These are phyloP conservation scores for Endotrypanum monterogeii DNA, from an alignment of 208 protist genomes.

Conservation along the genomic window DNA sequence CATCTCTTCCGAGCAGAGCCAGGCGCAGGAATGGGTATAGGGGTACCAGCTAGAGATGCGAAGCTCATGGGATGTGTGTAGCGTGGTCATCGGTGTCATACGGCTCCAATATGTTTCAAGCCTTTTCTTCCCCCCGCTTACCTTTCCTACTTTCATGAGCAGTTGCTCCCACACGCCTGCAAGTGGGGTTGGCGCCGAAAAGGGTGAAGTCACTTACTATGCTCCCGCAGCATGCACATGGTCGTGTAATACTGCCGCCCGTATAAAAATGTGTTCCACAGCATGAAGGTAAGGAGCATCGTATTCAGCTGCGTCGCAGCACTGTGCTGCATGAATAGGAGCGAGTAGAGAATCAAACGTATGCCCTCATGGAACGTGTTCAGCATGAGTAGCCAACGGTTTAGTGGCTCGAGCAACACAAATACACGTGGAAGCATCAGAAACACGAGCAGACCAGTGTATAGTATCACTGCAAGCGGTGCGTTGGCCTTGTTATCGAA, in stretches of 20 bases:
- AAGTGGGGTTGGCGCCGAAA: not conserved
- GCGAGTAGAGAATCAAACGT: constrained; percentile 44
- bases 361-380: constrained; percentile 45
- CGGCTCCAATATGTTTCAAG: not conserved
- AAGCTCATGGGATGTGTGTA: not conserved
- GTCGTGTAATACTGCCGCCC: constrained; percentile 60
- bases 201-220: constrained; percentile 23
- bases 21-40: not conserved
- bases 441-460: constrained; percentile 42
- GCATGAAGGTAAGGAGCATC: constrained; percentile 57
- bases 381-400: constrained; percentile 55
- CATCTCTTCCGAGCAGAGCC: too few species aligned
- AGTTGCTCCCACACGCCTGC: not conserved
- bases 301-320: constrained; percentile 54
- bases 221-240: constrained; percentile 36
- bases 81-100: not conserved
- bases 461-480: constrained; percentile 37
- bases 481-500: constrained; percentile 48
- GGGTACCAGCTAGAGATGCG: constrained; percentile 1
- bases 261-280: constrained; percentile 51
- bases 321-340: constrained; percentile 41
- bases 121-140: not conserved
- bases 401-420: constrained; percentile 55
- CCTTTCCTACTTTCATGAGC: not conserved
- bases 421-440: constrained; percentile 49